Evolutionary conservation across 176 grass and related monocot species (phyloP).

Genomic region (Musa acuminata): DNA sequence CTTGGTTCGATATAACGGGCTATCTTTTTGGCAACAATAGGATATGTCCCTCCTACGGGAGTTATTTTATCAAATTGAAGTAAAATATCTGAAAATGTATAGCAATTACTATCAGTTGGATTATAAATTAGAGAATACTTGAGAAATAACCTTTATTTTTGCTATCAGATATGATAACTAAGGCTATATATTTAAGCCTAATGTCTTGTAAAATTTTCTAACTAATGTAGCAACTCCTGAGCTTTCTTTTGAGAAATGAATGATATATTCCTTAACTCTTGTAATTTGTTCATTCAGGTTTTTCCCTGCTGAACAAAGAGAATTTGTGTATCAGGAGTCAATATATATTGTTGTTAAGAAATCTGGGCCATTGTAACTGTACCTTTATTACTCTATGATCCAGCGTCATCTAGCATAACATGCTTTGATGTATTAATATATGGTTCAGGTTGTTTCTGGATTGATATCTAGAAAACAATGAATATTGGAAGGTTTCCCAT

Average conservation of each 20-base stretch:
- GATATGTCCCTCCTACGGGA: no score
- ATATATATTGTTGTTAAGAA: no score
- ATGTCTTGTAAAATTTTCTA: neutral
- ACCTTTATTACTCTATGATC: no score
- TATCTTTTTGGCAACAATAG: neutral
- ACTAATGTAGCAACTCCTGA: neutral
- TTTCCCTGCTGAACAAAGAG: no score
- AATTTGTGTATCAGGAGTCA: no score
- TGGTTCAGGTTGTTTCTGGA: no score
- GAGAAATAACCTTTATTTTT: neutral
- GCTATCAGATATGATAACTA: neutral
- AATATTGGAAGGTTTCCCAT: no score
- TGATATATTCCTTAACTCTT: neutral
- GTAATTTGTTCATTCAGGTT: no score
- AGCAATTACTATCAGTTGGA: neutral
- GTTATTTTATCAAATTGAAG: neutral
- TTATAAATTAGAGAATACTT: neutral
- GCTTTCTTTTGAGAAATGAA: neutral
- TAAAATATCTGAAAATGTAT: neutral
- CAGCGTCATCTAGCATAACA: no score
- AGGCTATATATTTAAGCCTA: neutral
- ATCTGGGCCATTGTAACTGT: no score
- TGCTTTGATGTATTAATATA: no score
- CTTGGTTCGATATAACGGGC: neutral
- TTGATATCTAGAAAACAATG: no score